Evolutionary conservation across 2,329 filamentous ascomycete species (phyloP).

Genomic region (Penicillium crustosum): DNA sequence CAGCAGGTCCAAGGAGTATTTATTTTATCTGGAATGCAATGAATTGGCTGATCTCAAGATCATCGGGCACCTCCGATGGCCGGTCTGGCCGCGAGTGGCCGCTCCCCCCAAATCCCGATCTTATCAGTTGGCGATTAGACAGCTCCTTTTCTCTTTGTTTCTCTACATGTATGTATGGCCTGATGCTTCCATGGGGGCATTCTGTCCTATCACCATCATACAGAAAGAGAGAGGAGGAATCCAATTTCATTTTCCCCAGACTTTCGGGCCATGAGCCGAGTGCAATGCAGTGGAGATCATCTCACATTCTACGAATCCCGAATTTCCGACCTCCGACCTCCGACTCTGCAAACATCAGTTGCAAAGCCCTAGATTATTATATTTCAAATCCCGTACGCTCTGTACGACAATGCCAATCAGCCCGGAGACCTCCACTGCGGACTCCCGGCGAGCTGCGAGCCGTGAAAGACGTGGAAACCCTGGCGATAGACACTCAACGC

Average conservation of each 20-base stretch:
- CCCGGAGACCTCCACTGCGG: constrained; percentile 22
- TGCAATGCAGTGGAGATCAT: constrained; percentile 3
- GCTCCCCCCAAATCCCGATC: constrained; percentile 28
- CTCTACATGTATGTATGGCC: not conserved
- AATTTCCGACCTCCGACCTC: constrained; percentile 21
- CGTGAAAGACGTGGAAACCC: not conserved
- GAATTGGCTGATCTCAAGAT: constrained; percentile 6
- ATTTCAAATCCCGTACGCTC: constrained; percentile 1
- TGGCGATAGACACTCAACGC: not conserved
- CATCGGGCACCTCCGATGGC: constrained; percentile 43
- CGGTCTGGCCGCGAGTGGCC: constrained; percentile 39
- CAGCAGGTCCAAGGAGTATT: not conserved
- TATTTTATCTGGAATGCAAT: constrained; percentile 1
- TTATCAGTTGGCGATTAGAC: constrained; percentile 24
- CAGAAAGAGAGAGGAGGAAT: not conserved
- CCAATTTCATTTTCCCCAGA: constrained; percentile 1
- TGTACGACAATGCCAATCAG: not conserved
- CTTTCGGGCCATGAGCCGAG: constrained; percentile 4
- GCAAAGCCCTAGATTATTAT: not conserved
- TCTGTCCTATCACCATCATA: not conserved
- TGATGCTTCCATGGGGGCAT: not conserved
- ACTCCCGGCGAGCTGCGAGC: constrained; percentile 12
- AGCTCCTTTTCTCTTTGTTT: not conserved
- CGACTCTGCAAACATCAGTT: constrained; percentile 7
- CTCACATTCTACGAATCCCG: constrained; percentile 14